Evolutionary conservation across 495 filamentous ascomycete species (phyloP), one percentile per base, ranked within the genome.

Genomic region (Podospora appendiculata): DNA sequence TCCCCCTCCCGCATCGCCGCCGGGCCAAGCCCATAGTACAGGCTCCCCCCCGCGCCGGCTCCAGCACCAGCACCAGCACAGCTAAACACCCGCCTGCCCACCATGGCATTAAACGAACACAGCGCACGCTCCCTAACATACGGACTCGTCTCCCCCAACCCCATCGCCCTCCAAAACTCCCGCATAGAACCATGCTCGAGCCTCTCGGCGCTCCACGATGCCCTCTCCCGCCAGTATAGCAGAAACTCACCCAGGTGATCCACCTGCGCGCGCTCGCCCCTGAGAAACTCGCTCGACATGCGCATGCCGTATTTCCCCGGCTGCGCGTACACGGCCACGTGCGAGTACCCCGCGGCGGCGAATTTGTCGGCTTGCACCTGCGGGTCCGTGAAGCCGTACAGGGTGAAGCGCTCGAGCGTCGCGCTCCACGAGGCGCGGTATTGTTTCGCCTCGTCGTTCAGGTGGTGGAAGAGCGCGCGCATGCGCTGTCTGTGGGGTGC

Each of bases 211-310:
- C 8, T 5, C 52, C 52, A 51, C 3, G n/a, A 18, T 5, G 38
- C 46, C 4, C 52, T 8, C 14, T 54, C 52, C 5, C 52, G 36
- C 40, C 45, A 54, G 40, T 54, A 47, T 36, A 54, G 16, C 18
- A 54, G 18, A 38, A 48, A 54, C 52, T 54, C 52, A 12, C 52
- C 52, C 2, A 54, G 52, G 18, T 54, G 45, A 19, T 54, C 32
- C 10, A 8, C 33, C 32, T 35, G 14, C n/a, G 52, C 52, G 12
- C 46, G 36, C 45, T 54, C 52, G 12, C 52, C 45, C 4, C 2
- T 19, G 39, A 44, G 11, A 17, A 25, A 2, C 39, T 42, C 52
- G 4, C 18, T 9, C 4, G 38, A 19, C 13, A 10, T 19, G 36
- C 52, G 52, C 52, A 43, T 44, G 4, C 39, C 45, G 36, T 54